phyloP scores from a whole-genome alignment of 2,329 filamentous ascomycete species.

The Cercospora citrullina region DNA sequence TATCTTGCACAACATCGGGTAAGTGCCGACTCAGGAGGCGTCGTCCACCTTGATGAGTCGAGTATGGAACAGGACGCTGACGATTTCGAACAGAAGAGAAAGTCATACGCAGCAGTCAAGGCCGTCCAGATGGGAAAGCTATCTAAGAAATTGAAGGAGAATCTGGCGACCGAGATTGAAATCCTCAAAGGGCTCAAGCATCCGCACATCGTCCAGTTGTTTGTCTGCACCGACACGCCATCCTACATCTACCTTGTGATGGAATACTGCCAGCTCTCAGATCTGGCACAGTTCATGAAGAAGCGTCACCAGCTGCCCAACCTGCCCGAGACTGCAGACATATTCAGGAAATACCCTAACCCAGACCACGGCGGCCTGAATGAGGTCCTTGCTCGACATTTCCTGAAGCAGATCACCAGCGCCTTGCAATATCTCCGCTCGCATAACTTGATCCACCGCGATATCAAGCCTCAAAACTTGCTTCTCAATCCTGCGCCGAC shows the following conservation, averaged over 20 bases:
- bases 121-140: constrained; percentile 88
- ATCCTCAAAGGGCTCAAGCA: constrained; percentile 93
- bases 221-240: constrained; percentile 85
- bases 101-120: constrained; percentile 89
- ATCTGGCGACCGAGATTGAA: constrained; percentile 90
- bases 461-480: constrained; percentile 96
- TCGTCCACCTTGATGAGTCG: not conserved
- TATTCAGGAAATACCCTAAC: constrained; percentile 91
- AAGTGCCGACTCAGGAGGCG: constrained; percentile 9
- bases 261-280: constrained; percentile 96
- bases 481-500: constrained; percentile 79
- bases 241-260: constrained; percentile 95
- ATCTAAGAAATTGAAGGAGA: constrained; percentile 94
- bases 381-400: constrained; percentile 95
- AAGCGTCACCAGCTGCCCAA: constrained; percentile 78
- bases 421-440: constrained; percentile 84
- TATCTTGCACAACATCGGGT: constrained; percentile 55
- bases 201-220: constrained; percentile 93
- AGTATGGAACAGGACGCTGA: constrained; percentile 18
- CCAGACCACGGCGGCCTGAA: constrained; percentile 80
- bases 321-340: constrained; percentile 79
- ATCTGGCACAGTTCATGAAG: constrained; percentile 94
- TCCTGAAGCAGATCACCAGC: constrained; percentile 90
- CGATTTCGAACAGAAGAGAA: constrained; percentile 57
- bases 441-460: constrained; percentile 88